Evolutionary conservation across 1,139 yeast genomes (phyloP), one percentile per base, ranked within the genome.

Genomic region (Taphrina communis): DNA sequence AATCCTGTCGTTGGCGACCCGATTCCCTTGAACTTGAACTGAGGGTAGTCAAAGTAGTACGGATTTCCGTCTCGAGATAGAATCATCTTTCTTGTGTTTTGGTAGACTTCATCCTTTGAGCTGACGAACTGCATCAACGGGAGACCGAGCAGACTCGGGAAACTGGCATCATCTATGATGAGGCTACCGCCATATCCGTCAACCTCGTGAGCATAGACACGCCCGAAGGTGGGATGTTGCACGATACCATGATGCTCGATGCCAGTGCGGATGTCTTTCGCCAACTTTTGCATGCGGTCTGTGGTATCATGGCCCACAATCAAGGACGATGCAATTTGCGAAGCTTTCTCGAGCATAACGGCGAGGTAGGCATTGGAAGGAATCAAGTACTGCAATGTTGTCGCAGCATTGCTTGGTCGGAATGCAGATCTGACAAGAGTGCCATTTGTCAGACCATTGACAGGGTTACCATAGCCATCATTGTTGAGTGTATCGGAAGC

Each of bases 1-100:
- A 89, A 83, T 0, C 97, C 97, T 55, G 90, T 85, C 76, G 91
- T 97, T 0, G 97, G 97, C 0, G 97, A 97, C 0, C 97, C 97
- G 71, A 91, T 83, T 0, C 97, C 97, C 73, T 84, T 83, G 75
- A 90, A 88, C 73, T 84, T 83, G 75, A 90, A 88, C 5, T 75
- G 73, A 0, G 97, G 97, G 59, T 80, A 77, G 52, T 89, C 79
- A 73, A 80, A 91, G 77, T 90, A 91, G 0, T 97, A 97, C 74
- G 92, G 91, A 0, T 95, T 95, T 8, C 79, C 74, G 12, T 44
- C 48, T 71, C 85, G 86, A 1, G 87, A 82, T 39, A 90, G 80
- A 19, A 91, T 81, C 96, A 91, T 88, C 67, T 82, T 83, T 67
- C 97, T 81, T 0, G 97, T 92, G 75, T 89, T 90, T 75, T 86